Evolutionary conservation across 768 basidiomycete genomes (phyloP).

Genomic region (Psilocybe cyanescens): DNA sequence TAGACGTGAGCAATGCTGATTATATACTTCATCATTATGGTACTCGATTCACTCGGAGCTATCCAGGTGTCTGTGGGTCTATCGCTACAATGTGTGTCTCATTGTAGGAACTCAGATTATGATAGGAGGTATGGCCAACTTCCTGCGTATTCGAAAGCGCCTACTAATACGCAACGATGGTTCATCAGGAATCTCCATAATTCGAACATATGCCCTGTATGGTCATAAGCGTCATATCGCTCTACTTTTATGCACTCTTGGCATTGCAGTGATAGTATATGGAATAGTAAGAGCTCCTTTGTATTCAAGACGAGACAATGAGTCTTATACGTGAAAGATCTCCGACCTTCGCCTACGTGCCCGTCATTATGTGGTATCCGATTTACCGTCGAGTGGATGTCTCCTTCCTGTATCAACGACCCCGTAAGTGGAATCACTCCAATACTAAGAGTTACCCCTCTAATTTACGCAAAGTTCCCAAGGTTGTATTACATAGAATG

Average conservation of each 20-base stretch:
- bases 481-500: too few species aligned
- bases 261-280: not conserved
- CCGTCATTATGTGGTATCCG: not conserved
- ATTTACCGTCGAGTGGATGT: not conserved
- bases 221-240: conserved; percentile 5
- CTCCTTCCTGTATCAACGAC: not conserved
- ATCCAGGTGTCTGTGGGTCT: not conserved
- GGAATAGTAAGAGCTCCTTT: not conserved
- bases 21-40: too few species aligned
- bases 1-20: not conserved
- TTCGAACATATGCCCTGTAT: conserved; percentile 17
- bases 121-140: not conserved
- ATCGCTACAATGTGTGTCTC: not conserved
- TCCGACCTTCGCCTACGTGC: not conserved
- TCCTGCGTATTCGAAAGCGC: too few species aligned
- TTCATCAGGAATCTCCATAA: conserved; percentile 3
- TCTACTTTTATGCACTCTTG: conserved; percentile 1
- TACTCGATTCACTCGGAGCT: too few species aligned
- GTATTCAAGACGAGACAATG: not conserved
- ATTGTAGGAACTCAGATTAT: conserved; percentile 8
- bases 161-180: too few species aligned
- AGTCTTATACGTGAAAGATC: too few species aligned
- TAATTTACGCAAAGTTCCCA: too few species aligned
- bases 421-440: not conserved
- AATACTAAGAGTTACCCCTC: too few species aligned